Percentiles rank a stretch among this genome's conserved stretches.
phyloP scores from a whole-genome alignment of 78 protist genomes.

The Cavenderia fasciculata region DNA sequence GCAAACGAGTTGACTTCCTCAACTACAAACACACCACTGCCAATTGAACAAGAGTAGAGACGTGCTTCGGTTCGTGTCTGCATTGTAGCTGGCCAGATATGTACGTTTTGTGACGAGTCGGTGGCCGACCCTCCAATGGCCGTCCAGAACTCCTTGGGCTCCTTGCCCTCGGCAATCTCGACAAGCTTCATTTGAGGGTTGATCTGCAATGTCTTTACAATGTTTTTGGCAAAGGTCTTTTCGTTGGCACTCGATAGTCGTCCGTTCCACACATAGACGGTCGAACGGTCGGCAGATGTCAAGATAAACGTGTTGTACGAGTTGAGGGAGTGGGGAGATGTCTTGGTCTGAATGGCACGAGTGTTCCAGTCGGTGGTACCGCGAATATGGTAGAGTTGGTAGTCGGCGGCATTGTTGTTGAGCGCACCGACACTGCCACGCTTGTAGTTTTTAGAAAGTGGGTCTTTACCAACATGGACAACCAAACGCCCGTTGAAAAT shows the following conservation, averaged over 20 bases:
- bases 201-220: neutral
- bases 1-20: constrained; percentile 67
- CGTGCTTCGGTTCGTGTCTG: constrained; percentile 47
- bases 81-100: constrained; percentile 20
- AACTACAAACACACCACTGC: constrained; percentile 72
- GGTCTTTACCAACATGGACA: constrained; percentile 69
- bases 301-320: constrained; percentile 28
- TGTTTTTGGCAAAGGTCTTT: constrained; percentile 37
- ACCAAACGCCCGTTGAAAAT: constrained; percentile 61
- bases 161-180: constrained; percentile 58
- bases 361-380: constrained; percentile 52
- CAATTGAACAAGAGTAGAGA: constrained; percentile 72
- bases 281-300: neutral
- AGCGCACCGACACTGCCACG: no score
- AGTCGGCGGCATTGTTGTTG: constrained; percentile 14
- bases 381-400: constrained; percentile 58
- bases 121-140: constrained; percentile 17
- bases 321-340: constrained; percentile 33
- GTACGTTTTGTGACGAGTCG: no score
- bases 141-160: constrained; percentile 56
- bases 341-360: constrained; percentile 56
- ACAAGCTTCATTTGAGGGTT: neutral
- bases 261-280: constrained; percentile 69
- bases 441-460: constrained; percentile 53
- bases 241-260: constrained; percentile 20